Conservation (phyloP, 2,329 filamentous ascomycete species). For the Simplicillium sp. region DNA sequence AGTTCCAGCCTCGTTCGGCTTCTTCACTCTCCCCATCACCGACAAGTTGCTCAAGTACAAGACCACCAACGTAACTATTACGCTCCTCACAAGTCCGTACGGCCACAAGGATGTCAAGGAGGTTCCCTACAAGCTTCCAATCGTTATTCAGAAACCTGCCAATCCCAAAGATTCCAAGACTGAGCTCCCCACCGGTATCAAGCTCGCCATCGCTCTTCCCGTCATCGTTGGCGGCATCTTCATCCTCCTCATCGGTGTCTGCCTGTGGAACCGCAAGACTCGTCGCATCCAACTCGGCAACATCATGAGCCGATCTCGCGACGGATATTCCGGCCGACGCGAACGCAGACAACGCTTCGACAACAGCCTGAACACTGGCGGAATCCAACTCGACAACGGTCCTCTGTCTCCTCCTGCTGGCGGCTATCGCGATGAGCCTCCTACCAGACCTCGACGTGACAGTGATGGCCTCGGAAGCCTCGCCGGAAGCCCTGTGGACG, state of each 20-base stretch:
- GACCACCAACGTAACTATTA: no score
- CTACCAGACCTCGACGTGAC: constrained; percentile 20
- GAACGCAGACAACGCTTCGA: constrained; percentile 25
- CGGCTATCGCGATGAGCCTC: constrained; percentile 24
- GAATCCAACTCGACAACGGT: constrained; percentile 32
- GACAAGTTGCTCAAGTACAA: no score
- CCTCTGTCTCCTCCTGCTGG: constrained; percentile 13
- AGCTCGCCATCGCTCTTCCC: constrained; percentile 44
- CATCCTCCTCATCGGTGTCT: constrained; percentile 42
- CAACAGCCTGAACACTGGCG: constrained; percentile 19
- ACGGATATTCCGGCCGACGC: constrained; percentile 33
- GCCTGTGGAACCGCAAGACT: constrained; percentile 45
- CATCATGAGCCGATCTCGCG: constrained; percentile 36
- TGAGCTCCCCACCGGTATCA: constrained; percentile 23
- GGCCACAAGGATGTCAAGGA: no score
- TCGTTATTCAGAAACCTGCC: no score
- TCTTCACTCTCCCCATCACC: no score
- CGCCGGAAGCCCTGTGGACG: constrained; percentile 34
- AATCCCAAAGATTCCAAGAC: constrained; percentile 14
- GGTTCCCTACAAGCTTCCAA: no score
- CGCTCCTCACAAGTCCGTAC: no score
- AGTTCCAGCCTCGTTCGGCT: no score
- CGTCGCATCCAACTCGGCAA: constrained; percentile 40
- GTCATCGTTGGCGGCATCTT: constrained; percentile 35
- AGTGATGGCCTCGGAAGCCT: constrained; percentile 41